Conservation (phyloP, 2,329 filamentous ascomycete species). For the Ophidiomyces ophidiicola region DNA sequence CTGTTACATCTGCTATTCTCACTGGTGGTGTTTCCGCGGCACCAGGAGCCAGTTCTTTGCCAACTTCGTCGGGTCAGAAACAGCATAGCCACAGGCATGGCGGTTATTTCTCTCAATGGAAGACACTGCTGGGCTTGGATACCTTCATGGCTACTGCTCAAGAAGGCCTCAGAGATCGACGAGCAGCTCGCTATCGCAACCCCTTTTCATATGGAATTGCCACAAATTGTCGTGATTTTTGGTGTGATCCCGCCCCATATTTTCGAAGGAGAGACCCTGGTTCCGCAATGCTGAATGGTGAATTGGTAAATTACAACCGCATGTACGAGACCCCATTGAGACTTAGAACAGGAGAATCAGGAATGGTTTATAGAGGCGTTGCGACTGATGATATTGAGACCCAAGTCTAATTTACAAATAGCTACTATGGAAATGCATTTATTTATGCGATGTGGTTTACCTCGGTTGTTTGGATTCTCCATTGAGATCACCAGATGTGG, state of each 20-base stretch:
- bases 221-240: constrained; percentile 93
- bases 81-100: constrained; percentile 40
- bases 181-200: constrained; percentile 49
- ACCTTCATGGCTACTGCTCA: constrained; percentile 86
- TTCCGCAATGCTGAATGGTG: constrained; percentile 62
- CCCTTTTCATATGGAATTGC: constrained; percentile 73
- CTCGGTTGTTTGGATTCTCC: not conserved
- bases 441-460: not conserved
- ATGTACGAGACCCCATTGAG: constrained; percentile 75
- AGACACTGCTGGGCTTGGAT: constrained; percentile 75
- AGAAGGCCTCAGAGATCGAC: constrained; percentile 49
- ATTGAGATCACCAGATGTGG: too few relatives aligned
- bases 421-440: not conserved
- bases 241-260: constrained; percentile 76
- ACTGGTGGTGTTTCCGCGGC: constrained; percentile 59
- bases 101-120: constrained; percentile 67
- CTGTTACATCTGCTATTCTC: constrained; percentile 56
- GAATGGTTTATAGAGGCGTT: constrained; percentile 48
- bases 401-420: not conserved
- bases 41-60: constrained; percentile 49
- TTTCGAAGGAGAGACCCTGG: constrained; percentile 66
- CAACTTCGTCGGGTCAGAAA: constrained; percentile 38
- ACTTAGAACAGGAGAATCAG: constrained; percentile 41
- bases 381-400: constrained; percentile 26
- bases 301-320: constrained; percentile 70